A percentile compares a stretch with the other conserved stretches of the same genome.
Evolutionary conservation across 306 rosid species (phyloP).

Genomic region (Casuarina equisetifolia): DNA sequence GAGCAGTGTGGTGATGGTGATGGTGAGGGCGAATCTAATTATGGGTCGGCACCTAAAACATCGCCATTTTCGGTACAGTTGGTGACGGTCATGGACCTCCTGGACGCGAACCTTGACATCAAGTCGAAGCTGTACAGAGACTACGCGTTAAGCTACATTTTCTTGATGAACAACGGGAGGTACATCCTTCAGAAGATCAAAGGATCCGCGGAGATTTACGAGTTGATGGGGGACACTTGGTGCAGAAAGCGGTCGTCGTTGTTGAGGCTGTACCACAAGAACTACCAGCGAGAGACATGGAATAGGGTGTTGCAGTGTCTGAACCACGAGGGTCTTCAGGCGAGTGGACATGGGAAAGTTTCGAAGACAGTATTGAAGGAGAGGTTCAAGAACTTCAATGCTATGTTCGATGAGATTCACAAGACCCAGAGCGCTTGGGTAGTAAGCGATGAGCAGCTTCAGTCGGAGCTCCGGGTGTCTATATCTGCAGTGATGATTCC

Average conservation of each 20-base stretch:
- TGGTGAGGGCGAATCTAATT: neutral
- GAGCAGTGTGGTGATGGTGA: no score
- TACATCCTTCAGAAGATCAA: conserved; percentile 76
- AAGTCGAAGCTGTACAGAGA: conserved; percentile 64
- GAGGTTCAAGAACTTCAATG: conserved; percentile 67
- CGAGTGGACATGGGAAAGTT: conserved; percentile 44
- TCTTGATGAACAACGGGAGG: conserved; percentile 86
- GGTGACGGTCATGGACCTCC: conserved; percentile 48
- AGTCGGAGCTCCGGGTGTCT: conserved; percentile 74
- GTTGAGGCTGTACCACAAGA: conserved; percentile 62
- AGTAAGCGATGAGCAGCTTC: conserved; percentile 78
- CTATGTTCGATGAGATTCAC: conserved; percentile 71
- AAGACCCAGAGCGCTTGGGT: conserved; percentile 77
- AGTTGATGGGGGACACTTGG: conserved; percentile 71
- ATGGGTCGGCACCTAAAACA: conserved; percentile 30
- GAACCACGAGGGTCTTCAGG: conserved; percentile 52
- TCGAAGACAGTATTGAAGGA: conserved; percentile 63
- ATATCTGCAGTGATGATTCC: conserved; percentile 74
- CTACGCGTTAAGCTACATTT: conserved; percentile 47
- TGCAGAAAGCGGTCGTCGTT: conserved; percentile 58
- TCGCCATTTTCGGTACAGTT: conserved; percentile 50
- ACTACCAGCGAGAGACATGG: conserved; percentile 79
- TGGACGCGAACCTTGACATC: conserved; percentile 59
- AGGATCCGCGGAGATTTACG: conserved; percentile 56
- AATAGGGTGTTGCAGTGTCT: conserved; percentile 59